Conservation (phyloP, 2,329 filamentous ascomycete species). For the Fusarium transvaalense region DNA sequence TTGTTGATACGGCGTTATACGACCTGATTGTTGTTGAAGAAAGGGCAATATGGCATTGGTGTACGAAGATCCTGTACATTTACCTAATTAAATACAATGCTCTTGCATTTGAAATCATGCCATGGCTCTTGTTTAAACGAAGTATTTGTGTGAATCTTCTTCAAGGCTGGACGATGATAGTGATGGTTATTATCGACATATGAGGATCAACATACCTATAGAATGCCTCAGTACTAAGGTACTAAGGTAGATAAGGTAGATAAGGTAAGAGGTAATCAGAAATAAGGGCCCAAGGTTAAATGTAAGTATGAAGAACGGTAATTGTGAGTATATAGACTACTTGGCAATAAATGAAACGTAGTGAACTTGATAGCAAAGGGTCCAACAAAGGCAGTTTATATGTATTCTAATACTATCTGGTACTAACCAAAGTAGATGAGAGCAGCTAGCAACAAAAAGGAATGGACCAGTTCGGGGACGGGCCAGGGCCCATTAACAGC, state of each 20-base stretch:
- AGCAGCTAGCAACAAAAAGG: background rate
- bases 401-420: background rate
- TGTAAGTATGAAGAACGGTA: background rate
- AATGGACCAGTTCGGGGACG: background rate
- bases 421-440: background rate
- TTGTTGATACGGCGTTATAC: conserved; percentile 27
- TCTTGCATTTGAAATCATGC: background rate
- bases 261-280: too few species aligned
- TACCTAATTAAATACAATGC: background rate
- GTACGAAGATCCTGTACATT: background rate
- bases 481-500: background rate
- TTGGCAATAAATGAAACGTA: background rate
- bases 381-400: background rate
- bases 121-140: background rate
- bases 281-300: background rate
- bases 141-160: background rate
- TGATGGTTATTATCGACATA: too few species aligned
- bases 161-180: background rate
- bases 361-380: background rate
- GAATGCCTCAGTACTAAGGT: too few species aligned
- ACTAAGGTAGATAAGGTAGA: too few species aligned
- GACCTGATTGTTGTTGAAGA: background rate
- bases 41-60: background rate
- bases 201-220: too few species aligned
- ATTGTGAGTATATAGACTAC: background rate